These are phyloP conservation scores for Phyllosticta citribraziliensis DNA, from an alignment of 2,329 filamentous ascomycete species.

Conservation along the genomic window DNA sequence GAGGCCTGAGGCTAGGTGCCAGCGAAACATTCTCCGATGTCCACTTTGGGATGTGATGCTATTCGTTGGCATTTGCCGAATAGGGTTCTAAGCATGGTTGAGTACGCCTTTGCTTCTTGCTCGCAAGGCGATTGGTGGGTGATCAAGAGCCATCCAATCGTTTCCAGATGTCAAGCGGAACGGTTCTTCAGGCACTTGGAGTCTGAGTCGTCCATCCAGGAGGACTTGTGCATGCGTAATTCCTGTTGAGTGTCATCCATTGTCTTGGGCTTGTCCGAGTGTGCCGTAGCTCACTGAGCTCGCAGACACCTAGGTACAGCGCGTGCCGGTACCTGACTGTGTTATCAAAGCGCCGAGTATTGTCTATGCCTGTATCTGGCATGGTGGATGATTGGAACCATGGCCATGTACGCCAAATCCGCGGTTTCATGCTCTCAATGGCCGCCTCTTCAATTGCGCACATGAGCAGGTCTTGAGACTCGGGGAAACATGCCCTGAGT, in stretches of 20 bases:
- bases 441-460: not conserved
- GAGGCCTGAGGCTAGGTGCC: not conserved
- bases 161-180: not conserved
- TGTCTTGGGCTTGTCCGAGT: no score
- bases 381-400: not conserved
- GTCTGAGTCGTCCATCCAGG: no score
- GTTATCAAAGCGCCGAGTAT: not conserved
- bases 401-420: not conserved
- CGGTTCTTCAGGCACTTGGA: no score
- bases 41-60: not conserved
- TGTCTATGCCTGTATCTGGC: no score
- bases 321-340: not conserved
- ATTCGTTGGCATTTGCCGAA: not conserved
- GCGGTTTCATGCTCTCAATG: not conserved
- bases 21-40: not conserved
- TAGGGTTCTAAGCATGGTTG: not conserved
- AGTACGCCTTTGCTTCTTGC: not conserved
- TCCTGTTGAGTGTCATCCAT: no score
- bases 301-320: no score
- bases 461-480: not conserved
- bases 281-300: no score
- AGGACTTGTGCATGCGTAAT: no score
- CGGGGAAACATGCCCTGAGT: not conserved
- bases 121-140: not conserved
- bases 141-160: not conserved